phyloP scores from a whole-genome alignment of 164 flowering plant species.

The Aristolochia contorta region DNA sequence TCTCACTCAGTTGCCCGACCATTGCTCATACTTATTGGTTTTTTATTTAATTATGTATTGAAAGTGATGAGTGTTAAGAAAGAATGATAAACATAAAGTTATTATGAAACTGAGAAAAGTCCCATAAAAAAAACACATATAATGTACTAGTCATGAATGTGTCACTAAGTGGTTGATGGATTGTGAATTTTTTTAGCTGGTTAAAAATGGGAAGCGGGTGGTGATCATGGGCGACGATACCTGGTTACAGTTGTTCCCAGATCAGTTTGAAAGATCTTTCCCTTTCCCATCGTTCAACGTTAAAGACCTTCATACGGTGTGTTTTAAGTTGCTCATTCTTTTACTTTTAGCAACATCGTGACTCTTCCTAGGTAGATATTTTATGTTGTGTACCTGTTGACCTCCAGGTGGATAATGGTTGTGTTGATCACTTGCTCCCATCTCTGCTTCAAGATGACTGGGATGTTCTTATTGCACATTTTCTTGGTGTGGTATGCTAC shows the following conservation, averaged over 20 bases:
- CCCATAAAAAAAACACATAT: no score
- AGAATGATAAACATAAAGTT: no score
- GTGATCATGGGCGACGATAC: constrained; percentile 99
- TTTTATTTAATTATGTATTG: no score
- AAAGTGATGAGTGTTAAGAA: no score
- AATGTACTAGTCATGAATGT: no score
- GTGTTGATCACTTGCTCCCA: constrained; percentile 78
- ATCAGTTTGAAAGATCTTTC: constrained; percentile 67
- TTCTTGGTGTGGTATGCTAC: constrained; percentile 93
- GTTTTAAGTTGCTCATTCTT: neutral
- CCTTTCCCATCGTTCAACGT: constrained; percentile 97
- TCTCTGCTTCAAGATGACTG: constrained; percentile 66
- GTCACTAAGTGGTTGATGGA: no score
- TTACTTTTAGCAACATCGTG: neutral
- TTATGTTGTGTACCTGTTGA: no score
- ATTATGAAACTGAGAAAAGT: no score
- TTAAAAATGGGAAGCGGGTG: constrained; percentile 68
- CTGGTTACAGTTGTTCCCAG: constrained; percentile 88
- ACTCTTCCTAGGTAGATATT: constrained; percentile 1
- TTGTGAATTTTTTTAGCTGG: constrained; percentile 37
- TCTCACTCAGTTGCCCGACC: constrained; percentile 1
- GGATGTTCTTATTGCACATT: constrained; percentile 99
- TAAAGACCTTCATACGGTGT: constrained; percentile 89
- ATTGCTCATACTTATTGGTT: no score
- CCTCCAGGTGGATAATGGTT: constrained; percentile 85